phyloP scores from a whole-genome alignment of 306 rosid species.

The Calophaca sinica region DNA sequence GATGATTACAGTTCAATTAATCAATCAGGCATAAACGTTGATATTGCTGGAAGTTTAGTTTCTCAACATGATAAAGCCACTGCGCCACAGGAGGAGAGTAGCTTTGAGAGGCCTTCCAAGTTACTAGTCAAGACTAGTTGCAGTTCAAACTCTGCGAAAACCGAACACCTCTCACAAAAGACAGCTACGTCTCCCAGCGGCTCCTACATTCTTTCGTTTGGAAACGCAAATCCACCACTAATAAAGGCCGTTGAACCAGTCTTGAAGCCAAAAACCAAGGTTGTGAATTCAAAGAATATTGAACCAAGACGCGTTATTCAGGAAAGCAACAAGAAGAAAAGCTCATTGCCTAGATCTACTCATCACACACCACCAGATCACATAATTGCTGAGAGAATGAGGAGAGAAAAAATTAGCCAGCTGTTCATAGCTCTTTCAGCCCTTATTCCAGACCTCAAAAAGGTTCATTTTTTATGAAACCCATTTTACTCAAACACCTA shows the following conservation, averaged over 20 bases:
- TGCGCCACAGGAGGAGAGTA: not conserved
- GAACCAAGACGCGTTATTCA: slow-evolving; percentile 3
- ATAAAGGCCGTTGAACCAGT: not conserved
- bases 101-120: slow-evolving; percentile 49
- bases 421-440: slow-evolving; percentile 80
- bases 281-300: slow-evolving; percentile 23
- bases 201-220: slow-evolving; percentile 61
- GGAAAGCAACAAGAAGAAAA: slow-evolving; percentile 43
- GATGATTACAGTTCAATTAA: slow-evolving; percentile 49
- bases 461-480: slow-evolving; percentile 51
- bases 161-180: slow-evolving; percentile 37
- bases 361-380: slow-evolving; percentile 67
- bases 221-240: slow-evolving; percentile 39
- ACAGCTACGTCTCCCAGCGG: slow-evolving; percentile 42
- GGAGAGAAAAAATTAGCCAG: slow-evolving; percentile 79
- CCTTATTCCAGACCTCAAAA: slow-evolving; percentile 74
- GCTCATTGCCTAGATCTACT: slow-evolving; percentile 36
- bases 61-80: too few relatives aligned
- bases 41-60: too few relatives aligned
- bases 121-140: not conserved
- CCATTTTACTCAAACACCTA: not conserved
- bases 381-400: slow-evolving; percentile 75
- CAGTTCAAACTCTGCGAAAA: not conserved
- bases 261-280: slow-evolving; percentile 53
- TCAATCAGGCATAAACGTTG: slow-evolving; percentile 35